A percentile compares a stretch with the other conserved stretches of the same genome.
Evolutionary conservation across 2,329 filamentous ascomycete genomes (phyloP).

Genomic region (Cladosporium phlei): DNA sequence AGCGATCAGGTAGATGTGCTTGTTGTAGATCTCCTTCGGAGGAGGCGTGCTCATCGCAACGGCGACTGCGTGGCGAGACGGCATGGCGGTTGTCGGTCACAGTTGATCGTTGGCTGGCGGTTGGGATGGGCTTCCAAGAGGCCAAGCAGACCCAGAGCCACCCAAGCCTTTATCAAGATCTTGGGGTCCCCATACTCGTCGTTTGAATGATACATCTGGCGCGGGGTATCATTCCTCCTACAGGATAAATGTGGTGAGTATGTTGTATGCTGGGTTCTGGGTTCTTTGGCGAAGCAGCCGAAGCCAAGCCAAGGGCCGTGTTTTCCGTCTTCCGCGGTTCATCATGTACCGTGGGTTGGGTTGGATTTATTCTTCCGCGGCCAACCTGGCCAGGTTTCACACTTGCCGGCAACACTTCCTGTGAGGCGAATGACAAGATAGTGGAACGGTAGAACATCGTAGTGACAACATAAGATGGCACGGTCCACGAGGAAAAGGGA

Average conservation of each 20-base stretch:
- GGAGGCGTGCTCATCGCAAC: conserved; percentile 9
- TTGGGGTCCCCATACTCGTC: background rate
- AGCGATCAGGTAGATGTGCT: conserved; percentile 15
- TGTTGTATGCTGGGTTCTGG: too few species aligned
- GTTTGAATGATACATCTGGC: too few species aligned
- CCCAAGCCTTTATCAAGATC: conserved; percentile 10
- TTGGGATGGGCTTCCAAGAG: background rate
- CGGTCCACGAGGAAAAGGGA: too few species aligned
- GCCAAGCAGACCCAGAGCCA: conserved; percentile 1
- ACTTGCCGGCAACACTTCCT: too few species aligned
- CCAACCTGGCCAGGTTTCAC: too few species aligned
- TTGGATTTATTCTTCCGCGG: background rate
- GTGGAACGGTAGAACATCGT: too few species aligned
- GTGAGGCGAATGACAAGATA: too few species aligned
- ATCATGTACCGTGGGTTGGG: conserved; percentile 3
- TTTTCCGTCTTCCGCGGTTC: background rate
- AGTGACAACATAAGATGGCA: conserved; percentile 5
- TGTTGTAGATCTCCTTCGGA: conserved; percentile 18
- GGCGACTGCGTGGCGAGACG: conserved; percentile 10
- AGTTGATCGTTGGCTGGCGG: background rate
- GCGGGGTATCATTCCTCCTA: too few species aligned
- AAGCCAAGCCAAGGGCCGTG: too few species aligned
- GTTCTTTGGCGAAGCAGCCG: too few species aligned
- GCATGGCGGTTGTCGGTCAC: conserved; percentile 7
- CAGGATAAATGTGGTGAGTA: too few species aligned